phyloP scores from a whole-genome alignment of 2,329 filamentous ascomycete genomes.

The Elsinoe arachidis region DNA sequence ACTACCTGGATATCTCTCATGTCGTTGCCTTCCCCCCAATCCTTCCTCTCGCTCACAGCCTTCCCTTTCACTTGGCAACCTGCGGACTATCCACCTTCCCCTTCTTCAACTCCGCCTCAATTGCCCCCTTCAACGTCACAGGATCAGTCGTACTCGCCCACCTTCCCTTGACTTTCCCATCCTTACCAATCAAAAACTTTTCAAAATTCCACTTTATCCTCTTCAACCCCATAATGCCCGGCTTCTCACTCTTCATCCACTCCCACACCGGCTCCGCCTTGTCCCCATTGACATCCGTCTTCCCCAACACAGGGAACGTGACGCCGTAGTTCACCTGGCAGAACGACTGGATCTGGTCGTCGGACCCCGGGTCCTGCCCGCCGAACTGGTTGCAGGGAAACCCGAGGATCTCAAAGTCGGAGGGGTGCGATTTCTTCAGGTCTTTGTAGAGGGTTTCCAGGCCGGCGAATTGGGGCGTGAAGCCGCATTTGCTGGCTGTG shows the following conservation, averaged over 20 bases:
- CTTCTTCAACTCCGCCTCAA: slow-evolving; percentile 58
- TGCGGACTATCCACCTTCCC: slow-evolving; percentile 10
- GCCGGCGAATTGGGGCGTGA: slow-evolving; percentile 88
- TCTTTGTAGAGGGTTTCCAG: slow-evolving; percentile 84
- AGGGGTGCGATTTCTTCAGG: slow-evolving; percentile 58
- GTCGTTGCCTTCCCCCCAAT: background rate
- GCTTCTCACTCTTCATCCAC: slow-evolving; percentile 63
- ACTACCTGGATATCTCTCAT: slow-evolving; percentile 5
- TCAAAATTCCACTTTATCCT: slow-evolving; percentile 99
- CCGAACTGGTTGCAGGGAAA: slow-evolving; percentile 99
- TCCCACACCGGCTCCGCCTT: slow-evolving; percentile 69
- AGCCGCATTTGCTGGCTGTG: slow-evolving; percentile 97
- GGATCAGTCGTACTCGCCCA: slow-evolving; percentile 89
- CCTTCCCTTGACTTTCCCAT: slow-evolving; percentile 75
- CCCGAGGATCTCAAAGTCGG: slow-evolving; percentile 79
- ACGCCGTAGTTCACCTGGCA: slow-evolving; percentile 95
- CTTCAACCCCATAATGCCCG: slow-evolving; percentile 81
- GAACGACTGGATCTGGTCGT: slow-evolving; percentile 56
- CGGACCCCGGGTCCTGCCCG: slow-evolving; percentile 72
- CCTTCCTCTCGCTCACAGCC: background rate
- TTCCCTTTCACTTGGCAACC: background rate
- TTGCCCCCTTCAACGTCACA: slow-evolving; percentile 64
- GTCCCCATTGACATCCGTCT: slow-evolving; percentile 89
- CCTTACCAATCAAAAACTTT: slow-evolving; percentile 83
- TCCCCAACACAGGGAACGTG: slow-evolving; percentile 80